Evolutionary conservation across 2,329 filamentous ascomycete species (phyloP).

Genomic region (Drechslerella dactyloides): DNA sequence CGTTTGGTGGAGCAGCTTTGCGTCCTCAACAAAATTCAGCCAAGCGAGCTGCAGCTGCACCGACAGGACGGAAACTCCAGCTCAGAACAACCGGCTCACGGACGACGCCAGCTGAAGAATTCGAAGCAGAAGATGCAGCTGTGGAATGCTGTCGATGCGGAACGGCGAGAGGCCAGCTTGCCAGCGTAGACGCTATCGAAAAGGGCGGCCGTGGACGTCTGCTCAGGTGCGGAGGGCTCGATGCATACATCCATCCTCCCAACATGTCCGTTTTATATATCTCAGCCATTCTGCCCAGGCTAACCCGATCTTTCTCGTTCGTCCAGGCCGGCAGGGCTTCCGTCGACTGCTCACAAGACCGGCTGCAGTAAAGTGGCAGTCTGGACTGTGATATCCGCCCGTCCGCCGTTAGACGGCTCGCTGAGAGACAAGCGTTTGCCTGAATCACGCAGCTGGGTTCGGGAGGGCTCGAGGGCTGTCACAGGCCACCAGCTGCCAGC

Average conservation of each 20-base stretch:
- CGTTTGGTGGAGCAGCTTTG: background rate
- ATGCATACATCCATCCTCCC: background rate
- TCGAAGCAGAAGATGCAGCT: background rate
- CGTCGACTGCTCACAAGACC: conserved; percentile 4
- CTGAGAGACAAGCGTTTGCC: background rate
- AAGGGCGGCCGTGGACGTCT: too few species aligned
- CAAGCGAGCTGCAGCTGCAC: conserved; percentile 24
- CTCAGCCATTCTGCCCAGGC: background rate
- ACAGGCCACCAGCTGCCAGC: background rate
- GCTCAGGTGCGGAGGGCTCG: background rate
- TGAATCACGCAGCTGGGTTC: background rate
- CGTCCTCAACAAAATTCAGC: conserved; percentile 50
- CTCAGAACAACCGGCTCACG: background rate
- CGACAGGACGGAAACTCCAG: background rate
- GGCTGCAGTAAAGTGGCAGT: background rate
- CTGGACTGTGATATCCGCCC: background rate
- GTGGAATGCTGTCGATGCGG: background rate
- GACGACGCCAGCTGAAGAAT: background rate
- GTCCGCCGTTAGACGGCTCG: background rate
- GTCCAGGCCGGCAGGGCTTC: background rate
- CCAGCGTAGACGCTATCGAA: too few species aligned
- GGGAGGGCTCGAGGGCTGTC: background rate
- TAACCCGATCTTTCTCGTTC: background rate
- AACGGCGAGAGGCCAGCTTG: background rate
- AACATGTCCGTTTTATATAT: conserved; percentile 1